Percentiles rank a stretch among this genome's conserved stretches.
phyloP scores from a whole-genome alignment of 148 eudicot species.

The Rhododendron vialii region DNA sequence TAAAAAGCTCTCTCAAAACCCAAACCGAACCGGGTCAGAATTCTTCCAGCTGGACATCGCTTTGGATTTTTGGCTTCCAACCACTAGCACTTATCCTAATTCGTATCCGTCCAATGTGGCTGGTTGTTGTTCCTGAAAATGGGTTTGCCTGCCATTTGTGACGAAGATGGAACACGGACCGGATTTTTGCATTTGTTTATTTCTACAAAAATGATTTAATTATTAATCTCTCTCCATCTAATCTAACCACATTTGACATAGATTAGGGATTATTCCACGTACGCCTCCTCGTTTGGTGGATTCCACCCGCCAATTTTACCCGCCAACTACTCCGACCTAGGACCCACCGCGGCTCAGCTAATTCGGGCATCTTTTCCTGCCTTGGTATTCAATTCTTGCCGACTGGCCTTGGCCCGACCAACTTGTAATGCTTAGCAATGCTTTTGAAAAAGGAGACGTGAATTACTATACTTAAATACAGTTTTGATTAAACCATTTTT shows the following conservation, averaged over 20 bases:
- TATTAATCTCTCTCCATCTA: not conserved
- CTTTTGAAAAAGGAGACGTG: no score
- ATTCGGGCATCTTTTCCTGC: not conserved
- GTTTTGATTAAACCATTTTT: no score
- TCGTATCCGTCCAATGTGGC: not conserved
- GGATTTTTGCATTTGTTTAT: not conserved
- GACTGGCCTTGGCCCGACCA: not conserved
- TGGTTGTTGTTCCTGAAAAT: not conserved
- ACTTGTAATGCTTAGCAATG: not conserved
- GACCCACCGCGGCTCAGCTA: not conserved
- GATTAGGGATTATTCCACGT: not conserved
- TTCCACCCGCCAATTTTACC: not conserved
- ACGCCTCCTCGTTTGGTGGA: not conserved
- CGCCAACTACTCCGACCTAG: not conserved
- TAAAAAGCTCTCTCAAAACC: no score
- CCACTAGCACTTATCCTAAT: not conserved
- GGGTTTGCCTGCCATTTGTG: not conserved
- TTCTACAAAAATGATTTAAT: not conserved
- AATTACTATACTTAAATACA: no score
- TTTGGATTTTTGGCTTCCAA: not conserved
- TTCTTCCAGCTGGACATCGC: not conserved
- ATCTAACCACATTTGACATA: not conserved
- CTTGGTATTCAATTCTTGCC: not conserved
- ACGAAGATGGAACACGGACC: not conserved
- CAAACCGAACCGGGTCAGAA: not conserved